phyloP scores from a whole-genome alignment of 2,329 filamentous ascomycete species.

The Sporothrix dimorphospora region DNA sequence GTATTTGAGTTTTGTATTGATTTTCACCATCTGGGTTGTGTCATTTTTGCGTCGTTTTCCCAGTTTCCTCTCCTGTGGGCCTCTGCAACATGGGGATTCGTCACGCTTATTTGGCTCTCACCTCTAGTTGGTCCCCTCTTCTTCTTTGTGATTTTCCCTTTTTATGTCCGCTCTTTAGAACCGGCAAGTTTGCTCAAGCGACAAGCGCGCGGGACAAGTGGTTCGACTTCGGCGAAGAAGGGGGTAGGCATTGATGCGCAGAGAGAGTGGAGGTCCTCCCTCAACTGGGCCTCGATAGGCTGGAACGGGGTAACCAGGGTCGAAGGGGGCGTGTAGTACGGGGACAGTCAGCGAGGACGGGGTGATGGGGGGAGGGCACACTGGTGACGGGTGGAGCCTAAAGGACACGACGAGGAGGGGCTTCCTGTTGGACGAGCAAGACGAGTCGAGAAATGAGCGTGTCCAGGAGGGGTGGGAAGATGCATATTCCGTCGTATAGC shows the following conservation, averaged over 20 bases:
- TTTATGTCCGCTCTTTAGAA: not conserved
- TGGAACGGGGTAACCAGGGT: not conserved
- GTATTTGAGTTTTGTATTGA: not conserved
- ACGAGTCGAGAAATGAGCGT: not conserved
- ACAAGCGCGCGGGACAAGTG: conserved; percentile 29
- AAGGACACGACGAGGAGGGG: not conserved
- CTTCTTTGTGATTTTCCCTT: not conserved
- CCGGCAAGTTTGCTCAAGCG: conserved; percentile 16
- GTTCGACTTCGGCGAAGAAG: conserved; percentile 11
- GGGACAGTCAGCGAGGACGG: not conserved
- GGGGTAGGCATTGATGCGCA: conserved; percentile 7
- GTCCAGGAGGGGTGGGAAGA: not conserved
- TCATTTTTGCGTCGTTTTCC: conserved; percentile 17
- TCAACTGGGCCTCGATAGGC: not conserved
- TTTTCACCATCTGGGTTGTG: not conserved
- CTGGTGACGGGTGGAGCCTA: not conserved
- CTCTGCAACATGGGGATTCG: conserved; percentile 18
- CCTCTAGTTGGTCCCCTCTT: not conserved
- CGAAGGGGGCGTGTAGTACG: conserved; percentile 14
- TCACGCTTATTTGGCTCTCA: conserved; percentile 7
- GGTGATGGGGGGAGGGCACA: not conserved
- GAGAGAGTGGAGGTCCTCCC: not conserved
- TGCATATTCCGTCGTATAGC: not conserved
- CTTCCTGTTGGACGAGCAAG: not conserved
- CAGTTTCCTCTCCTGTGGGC: not conserved